phyloP scores from a whole-genome alignment of 169 alveolate species.

The Plasmodium falciparum region DNA sequence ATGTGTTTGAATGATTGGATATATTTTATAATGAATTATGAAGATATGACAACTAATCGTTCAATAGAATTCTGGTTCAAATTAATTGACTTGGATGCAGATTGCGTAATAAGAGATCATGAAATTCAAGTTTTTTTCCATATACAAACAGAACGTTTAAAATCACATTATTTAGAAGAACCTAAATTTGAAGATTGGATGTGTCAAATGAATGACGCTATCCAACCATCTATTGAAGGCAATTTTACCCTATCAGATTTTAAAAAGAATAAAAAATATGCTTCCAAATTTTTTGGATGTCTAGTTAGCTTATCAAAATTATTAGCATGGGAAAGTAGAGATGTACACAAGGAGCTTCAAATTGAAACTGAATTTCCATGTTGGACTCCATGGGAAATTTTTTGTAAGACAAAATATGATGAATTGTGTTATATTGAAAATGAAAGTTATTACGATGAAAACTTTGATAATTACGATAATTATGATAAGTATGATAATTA shows the following conservation, averaged over 20 bases:
- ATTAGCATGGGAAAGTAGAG: conserved; percentile 77
- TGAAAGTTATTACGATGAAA: conserved; percentile 63
- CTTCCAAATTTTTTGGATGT: conserved; percentile 71
- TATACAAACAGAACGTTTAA: conserved; percentile 70
- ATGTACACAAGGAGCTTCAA: conserved; percentile 69
- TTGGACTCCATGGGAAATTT: conserved; percentile 76
- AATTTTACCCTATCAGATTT: conserved; percentile 74
- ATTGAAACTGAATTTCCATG: conserved; percentile 68
- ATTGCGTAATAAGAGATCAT: conserved; percentile 75
- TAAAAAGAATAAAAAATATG: conserved; percentile 71
- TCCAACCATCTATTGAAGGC: conserved; percentile 68
- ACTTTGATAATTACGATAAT: conserved; percentile 32
- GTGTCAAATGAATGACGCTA: conserved; percentile 77
- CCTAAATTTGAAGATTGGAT: conserved; percentile 78
- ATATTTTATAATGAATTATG: conserved; percentile 71
- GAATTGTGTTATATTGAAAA: conserved; percentile 72
- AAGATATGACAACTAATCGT: conserved; percentile 72
- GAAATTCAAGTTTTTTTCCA: conserved; percentile 74
- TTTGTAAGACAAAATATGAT: conserved; percentile 69
- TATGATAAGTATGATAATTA: neutral
- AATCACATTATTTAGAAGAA: conserved; percentile 75
- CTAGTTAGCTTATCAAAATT: conserved; percentile 73
- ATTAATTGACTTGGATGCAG: conserved; percentile 72
- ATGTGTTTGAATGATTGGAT: conserved; percentile 76
- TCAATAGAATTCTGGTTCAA: conserved; percentile 75